Evolutionary conservation across 495 filamentous ascomycete species (phyloP).

Genomic region (Astrothelium macrocarpum): DNA sequence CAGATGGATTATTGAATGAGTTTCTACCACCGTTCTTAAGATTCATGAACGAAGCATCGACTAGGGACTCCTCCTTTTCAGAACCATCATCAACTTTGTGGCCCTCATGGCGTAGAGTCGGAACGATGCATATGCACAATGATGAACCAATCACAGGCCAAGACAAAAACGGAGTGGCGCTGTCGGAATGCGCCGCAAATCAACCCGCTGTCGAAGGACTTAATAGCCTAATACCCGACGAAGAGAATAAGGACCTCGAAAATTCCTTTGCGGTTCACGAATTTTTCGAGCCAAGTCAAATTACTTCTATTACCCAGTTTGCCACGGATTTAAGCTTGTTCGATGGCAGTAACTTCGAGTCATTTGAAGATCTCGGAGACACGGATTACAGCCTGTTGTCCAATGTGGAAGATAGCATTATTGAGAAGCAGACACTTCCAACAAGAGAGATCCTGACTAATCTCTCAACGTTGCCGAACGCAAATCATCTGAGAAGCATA

Average conservation of each 20-base stretch:
- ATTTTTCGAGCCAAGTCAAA: slow-evolving; percentile 42
- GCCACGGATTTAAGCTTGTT: slow-evolving; percentile 3
- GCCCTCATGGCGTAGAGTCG: not conserved
- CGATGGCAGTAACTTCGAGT: slow-evolving; percentile 2
- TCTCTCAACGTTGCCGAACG: slow-evolving; percentile 61
- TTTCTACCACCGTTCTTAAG: slow-evolving; percentile 11
- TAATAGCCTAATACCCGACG: not conserved
- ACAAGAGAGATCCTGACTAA: slow-evolving; percentile 42
- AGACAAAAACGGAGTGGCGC: not conserved
- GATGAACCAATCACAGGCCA: not conserved
- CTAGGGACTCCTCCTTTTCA: not conserved
- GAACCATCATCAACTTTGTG: not conserved
- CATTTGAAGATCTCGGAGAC: not conserved
- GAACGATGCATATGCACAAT: not conserved
- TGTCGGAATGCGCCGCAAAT: not conserved
- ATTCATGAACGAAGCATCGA: not conserved
- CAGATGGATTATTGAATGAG: slow-evolving; percentile 38
- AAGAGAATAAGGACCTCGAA: slow-evolving; percentile 49
- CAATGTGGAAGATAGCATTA: not conserved
- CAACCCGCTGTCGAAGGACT: not conserved
- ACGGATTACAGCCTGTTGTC: slow-evolving; percentile 12
- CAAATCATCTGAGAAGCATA: slow-evolving; percentile 56
- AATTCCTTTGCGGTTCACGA: slow-evolving; percentile 61
- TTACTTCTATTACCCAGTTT: slow-evolving; percentile 22
- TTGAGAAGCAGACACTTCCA: slow-evolving; percentile 5